A percentile compares a stretch with the other conserved stretches of the same genome.
Evolutionary conservation across 2,329 filamentous ascomycete species (phyloP).

Genomic region (Neophaeococcomyces mojaviensis): DNA sequence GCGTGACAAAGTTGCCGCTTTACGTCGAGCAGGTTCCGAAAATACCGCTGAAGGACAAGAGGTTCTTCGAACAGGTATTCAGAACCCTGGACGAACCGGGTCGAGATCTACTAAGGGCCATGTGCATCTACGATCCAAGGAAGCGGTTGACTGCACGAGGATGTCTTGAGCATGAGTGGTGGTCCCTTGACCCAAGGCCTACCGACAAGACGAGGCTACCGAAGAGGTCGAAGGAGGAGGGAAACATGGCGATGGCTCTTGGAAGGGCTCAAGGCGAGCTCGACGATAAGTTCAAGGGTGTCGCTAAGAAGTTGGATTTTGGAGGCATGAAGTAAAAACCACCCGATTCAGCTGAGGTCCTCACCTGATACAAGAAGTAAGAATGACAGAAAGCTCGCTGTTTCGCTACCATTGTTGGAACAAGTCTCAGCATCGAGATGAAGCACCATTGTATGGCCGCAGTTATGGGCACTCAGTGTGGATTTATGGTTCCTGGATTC

Average conservation of each 20-base stretch:
- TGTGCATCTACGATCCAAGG: slow-evolving; percentile 77
- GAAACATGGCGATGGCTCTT: slow-evolving; percentile 64
- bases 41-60: slow-evolving; percentile 54
- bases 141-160: slow-evolving; percentile 70
- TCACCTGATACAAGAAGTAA: too few relatives aligned
- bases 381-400: too few relatives aligned
- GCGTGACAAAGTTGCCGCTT: slow-evolving; percentile 69
- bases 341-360: too few relatives aligned
- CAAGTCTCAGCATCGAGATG: too few relatives aligned
- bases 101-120: slow-evolving; percentile 79
- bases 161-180: slow-evolving; percentile 78
- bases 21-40: slow-evolving; percentile 60
- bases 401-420: too few relatives aligned
- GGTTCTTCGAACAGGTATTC: slow-evolving; percentile 70
- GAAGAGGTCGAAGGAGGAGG: slow-evolving; percentile 60
- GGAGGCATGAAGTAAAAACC: slow-evolving; percentile 31
- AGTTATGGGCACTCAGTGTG: too few relatives aligned
- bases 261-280: slow-evolving; percentile 56
- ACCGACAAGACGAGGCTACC: slow-evolving; percentile 77
- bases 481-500: too few relatives aligned
- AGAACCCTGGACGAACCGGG: slow-evolving; percentile 72
- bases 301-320: slow-evolving; percentile 78
- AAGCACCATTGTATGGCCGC: too few relatives aligned
- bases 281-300: slow-evolving; percentile 58
- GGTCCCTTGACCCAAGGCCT: slow-evolving; percentile 73